Base-by-base conservation (phyloP, 169 alveolate genomes). In the Plasmodium gonderi region DNA sequence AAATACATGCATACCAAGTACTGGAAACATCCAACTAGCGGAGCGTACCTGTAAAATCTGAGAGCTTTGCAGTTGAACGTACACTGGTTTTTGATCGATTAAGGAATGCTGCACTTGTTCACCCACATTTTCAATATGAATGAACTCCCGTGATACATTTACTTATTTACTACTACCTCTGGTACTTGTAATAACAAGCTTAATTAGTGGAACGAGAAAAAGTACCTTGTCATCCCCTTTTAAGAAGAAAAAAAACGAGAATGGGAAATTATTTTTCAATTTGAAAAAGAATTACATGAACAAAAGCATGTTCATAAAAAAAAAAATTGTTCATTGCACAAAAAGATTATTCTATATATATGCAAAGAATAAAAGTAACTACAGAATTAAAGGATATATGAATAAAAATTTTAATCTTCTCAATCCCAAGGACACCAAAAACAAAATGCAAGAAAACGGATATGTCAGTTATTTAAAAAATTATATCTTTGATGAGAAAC, bases 401-500 rank as follows among this genome's bases (percentile, higher is more conserved):
- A 64, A 2, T 11, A 79, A 77, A 77, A n/a, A 49, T 45, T 20
- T 45, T 17, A 45, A 0, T 49, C 38, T 45, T 7, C 81, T 4
- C 0, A 75, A 26, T 14, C n/a, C 14, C 31, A 51, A 29, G 20
- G 14, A 54, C 20, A 54, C 26, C 17, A 60, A 40, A 44, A 44
- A 7, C 12, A 64, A 60, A 31, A 80, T 23, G 60, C 23, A 45
- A 20, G 93, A 87, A 36, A 60, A 54, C 14, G 78, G n/a, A 14
- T 87, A 87, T 20, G n/a, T 87, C 5, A 54, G 29, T 29, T 87
- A 87, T 54, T 20, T 87, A 67, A 75, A 87, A 20, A 40, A 74
- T 54, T 87, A 87, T 60, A 36, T 87, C 2, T 49, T 75, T 6
- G 79, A 75, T 20, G 93, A 40, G 7, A 36, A 65, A 12, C 51